phyloP scores from a whole-genome alignment of 495 filamentous ascomycete genomes.

The Diplogelasinospora grovesii region DNA sequence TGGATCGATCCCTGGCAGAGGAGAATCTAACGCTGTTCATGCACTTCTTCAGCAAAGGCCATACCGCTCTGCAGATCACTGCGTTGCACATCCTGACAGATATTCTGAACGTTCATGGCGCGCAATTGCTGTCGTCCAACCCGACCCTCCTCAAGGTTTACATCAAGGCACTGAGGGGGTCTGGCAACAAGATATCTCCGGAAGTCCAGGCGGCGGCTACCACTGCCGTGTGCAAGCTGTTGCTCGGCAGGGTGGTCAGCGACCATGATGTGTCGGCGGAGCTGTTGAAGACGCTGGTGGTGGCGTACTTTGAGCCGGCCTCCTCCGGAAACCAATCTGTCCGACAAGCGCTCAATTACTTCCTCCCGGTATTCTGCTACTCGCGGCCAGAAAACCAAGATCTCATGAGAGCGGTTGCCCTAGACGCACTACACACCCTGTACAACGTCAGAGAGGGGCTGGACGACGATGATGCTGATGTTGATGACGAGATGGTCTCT shows the following conservation, averaged over 20 bases:
- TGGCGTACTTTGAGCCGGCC: constrained; percentile 86
- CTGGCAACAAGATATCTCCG: constrained; percentile 55
- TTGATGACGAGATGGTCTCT: constrained; percentile 74
- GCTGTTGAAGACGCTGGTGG: constrained; percentile 72
- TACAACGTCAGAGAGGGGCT: constrained; percentile 60
- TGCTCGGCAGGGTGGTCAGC: constrained; percentile 64
- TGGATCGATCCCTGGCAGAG: constrained; percentile 85
- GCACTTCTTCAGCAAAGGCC: constrained; percentile 91
- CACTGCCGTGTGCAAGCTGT: constrained; percentile 74
- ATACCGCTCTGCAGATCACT: constrained; percentile 79
- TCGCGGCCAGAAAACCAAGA: constrained; percentile 70
- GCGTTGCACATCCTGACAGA: constrained; percentile 91
- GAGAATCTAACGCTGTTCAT: constrained; percentile 92
- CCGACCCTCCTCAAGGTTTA: constrained; percentile 68
- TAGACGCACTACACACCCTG: constrained; percentile 60
- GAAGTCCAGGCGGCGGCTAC: constrained; percentile 78
- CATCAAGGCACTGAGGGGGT: constrained; percentile 65
- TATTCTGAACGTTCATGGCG: constrained; percentile 80
- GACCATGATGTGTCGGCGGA: constrained; percentile 52
- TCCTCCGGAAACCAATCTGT: constrained; percentile 79
- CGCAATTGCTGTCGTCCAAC: constrained; percentile 56
- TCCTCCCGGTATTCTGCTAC: constrained; percentile 92
- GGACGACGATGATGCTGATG: constrained; percentile 72
- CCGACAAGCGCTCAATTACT: constrained; percentile 85
- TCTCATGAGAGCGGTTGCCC: constrained; percentile 64